These are phyloP conservation scores for Trypanosoma vivax DNA, from an alignment of 208 protist species.

Conservation along the genomic window DNA sequence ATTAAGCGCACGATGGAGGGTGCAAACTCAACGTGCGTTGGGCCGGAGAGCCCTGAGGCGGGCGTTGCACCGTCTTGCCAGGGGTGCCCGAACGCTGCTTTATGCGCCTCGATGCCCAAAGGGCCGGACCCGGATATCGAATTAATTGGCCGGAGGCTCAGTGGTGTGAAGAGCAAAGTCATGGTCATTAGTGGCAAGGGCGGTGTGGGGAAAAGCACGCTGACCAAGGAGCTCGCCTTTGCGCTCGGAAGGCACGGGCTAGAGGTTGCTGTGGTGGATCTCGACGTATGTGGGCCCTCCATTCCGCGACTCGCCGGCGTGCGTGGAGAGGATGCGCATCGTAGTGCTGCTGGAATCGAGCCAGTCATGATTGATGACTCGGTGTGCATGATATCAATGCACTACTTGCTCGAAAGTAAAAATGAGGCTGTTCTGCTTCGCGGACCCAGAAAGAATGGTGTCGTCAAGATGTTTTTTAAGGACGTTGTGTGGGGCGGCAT, in stretches of 20 bases:
- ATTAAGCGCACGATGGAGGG: constrained; percentile 14
- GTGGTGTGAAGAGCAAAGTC: constrained; percentile 77
- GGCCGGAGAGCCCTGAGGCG: constrained; percentile 88
- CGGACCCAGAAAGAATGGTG: constrained; percentile 95
- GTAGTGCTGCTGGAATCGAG: constrained; percentile 89
- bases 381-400: constrained; percentile 97
- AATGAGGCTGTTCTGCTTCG: constrained; percentile 98
- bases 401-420: constrained; percentile 94
- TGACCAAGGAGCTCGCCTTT: constrained; percentile 90
- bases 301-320: constrained; percentile 81
- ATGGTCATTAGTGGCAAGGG: constrained; percentile 91
- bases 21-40: constrained; percentile 88
- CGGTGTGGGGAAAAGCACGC: constrained; percentile 93
- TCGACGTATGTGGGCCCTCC: constrained; percentile 99
- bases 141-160: constrained; percentile 72
- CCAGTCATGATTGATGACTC: constrained; percentile 95
- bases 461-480: constrained; percentile 99
- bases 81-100: constrained; percentile 97
- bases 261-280: constrained; percentile 98
- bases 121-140: constrained; percentile 90
- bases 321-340: constrained; percentile 88
- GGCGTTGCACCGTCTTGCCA: constrained; percentile 94
- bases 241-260: constrained; percentile 57
- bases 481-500: constrained; percentile 97
- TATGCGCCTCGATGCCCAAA: constrained; percentile 93